A percentile compares a stretch with the other conserved stretches of the same genome.
These are phyloP conservation scores for Didymella glomerata DNA, from an alignment of 2,329 filamentous ascomycete species.

Conservation along the genomic window DNA sequence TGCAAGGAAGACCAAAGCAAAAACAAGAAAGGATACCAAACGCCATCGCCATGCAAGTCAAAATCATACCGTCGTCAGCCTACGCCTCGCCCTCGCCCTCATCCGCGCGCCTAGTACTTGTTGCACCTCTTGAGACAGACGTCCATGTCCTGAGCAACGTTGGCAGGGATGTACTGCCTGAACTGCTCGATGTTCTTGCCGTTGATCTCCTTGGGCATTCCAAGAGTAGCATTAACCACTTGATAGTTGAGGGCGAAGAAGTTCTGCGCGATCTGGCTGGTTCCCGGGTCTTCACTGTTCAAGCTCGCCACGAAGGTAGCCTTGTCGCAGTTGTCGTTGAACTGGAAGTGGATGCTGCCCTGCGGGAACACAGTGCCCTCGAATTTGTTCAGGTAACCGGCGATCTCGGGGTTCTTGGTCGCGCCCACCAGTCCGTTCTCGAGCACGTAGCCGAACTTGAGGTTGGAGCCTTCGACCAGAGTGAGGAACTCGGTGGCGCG, in stretches of 20 bases:
- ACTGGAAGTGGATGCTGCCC: conserved; percentile 59
- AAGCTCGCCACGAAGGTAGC: conserved; percentile 56
- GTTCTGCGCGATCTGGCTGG: conserved; percentile 54
- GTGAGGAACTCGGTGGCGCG: conserved; percentile 60
- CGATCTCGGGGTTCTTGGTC: conserved; percentile 50
- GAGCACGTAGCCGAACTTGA: conserved; percentile 57
- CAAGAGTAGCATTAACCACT: conserved; percentile 52
- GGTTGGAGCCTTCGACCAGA: conserved; percentile 51
- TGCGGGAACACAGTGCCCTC: conserved; percentile 59
- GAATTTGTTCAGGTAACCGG: conserved; percentile 51
- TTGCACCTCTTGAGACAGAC: conserved; percentile 62
- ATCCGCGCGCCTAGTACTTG: conserved; percentile 3
- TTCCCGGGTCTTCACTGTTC: conserved; percentile 56
- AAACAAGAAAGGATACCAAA: background rate
- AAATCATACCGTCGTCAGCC: background rate
- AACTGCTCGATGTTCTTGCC: conserved; percentile 51
- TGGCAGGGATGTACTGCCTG: conserved; percentile 53
- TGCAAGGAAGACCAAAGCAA: background rate
- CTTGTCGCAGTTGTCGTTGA: conserved; percentile 57
- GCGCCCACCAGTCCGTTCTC: conserved; percentile 55
- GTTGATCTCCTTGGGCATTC: conserved; percentile 46
- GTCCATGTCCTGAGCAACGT: conserved; percentile 63
- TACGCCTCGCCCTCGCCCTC: background rate
- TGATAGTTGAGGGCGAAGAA: conserved; percentile 52
- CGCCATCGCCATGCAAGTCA: conserved; percentile 7